Evolutionary conservation across 495 filamentous ascomycete genomes (phyloP).

Genomic region (Letharia lupina): DNA sequence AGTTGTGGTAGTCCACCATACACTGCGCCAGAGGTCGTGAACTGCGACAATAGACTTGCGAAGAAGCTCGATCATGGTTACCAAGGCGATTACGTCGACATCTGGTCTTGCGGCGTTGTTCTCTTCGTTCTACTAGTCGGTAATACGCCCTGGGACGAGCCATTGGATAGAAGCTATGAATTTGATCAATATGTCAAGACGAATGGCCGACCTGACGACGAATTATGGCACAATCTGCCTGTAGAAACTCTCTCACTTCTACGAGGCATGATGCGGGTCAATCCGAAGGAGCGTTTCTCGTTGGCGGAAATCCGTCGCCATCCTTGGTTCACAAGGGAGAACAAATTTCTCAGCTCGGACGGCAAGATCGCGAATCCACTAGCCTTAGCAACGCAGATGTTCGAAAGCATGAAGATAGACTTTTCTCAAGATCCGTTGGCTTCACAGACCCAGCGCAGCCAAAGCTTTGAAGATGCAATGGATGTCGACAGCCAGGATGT

Average conservation of each 20-base stretch:
- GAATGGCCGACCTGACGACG: slow-evolving; percentile 70
- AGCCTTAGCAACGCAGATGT: slow-evolving; percentile 81
- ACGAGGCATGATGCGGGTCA: slow-evolving; percentile 85
- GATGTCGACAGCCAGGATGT: slow-evolving; percentile 35
- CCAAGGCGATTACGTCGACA: slow-evolving; percentile 73
- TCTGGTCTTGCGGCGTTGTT: slow-evolving; percentile 96
- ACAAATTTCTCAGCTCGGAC: slow-evolving; percentile 62
- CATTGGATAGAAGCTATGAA: slow-evolving; percentile 69
- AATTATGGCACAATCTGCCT: slow-evolving; percentile 78
- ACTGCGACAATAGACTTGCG: slow-evolving; percentile 37
- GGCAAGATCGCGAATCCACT: slow-evolving; percentile 75
- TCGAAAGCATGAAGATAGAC: slow-evolving; percentile 86
- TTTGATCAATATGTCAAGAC: slow-evolving; percentile 76
- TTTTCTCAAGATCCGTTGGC: slow-evolving; percentile 61
- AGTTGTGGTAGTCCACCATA: slow-evolving; percentile 97
- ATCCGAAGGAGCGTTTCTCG: slow-evolving; percentile 67
- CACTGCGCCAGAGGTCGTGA: slow-evolving; percentile 88
- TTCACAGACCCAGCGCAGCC: slow-evolving; percentile 33
- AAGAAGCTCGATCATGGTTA: slow-evolving; percentile 56
- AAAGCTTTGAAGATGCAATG: slow-evolving; percentile 37
- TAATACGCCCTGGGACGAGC: slow-evolving; percentile 97
- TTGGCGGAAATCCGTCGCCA: slow-evolving; percentile 83
- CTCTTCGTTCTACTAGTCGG: slow-evolving; percentile 91
- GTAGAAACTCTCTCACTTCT: slow-evolving; percentile 73
- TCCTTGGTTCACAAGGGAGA: slow-evolving; percentile 87